These are phyloP conservation scores for Verticillium longisporum DNA, from an alignment of 2,329 filamentous ascomycete genomes.

Conservation along the genomic window DNA sequence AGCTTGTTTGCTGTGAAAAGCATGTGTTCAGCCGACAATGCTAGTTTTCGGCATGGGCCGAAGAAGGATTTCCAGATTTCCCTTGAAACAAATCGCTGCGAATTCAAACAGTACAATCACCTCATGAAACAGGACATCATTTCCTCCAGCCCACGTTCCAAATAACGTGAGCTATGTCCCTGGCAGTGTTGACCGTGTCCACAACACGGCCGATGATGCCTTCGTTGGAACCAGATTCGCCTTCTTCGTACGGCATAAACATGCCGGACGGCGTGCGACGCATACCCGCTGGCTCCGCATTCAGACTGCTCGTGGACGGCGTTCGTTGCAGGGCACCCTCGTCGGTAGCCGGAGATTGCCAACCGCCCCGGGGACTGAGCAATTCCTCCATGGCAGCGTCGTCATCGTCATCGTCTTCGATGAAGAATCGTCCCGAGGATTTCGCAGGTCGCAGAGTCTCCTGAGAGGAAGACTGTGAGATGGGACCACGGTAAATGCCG, in stretches of 20 bases:
- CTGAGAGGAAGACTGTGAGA: slow-evolving; percentile 71
- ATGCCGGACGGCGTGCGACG: slow-evolving; percentile 78
- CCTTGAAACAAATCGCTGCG: too few species aligned
- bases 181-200: slow-evolving; percentile 70
- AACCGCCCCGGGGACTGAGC: slow-evolving; percentile 11
- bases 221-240: slow-evolving; percentile 51
- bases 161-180: slow-evolving; percentile 64
- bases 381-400: slow-evolving; percentile 48
- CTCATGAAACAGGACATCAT: slow-evolving; percentile 20
- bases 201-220: slow-evolving; percentile 73
- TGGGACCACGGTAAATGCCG: slow-evolving; percentile 36
- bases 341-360: slow-evolving; percentile 13
- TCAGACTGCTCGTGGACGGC: slow-evolving; percentile 40
- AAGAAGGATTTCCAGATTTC: neutral
- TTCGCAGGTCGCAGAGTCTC: slow-evolving; percentile 72
- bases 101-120: neutral
- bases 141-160: slow-evolving; percentile 65
- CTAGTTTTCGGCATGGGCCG: slow-evolving; percentile 1
- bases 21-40: neutral
- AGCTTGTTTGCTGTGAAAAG: neutral
- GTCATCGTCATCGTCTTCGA: slow-evolving; percentile 53
- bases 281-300: slow-evolving; percentile 54
- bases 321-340: slow-evolving; percentile 35
- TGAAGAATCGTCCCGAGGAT: slow-evolving; percentile 56
- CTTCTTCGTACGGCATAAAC: slow-evolving; percentile 83